Conservation (phyloP, 306 rosid species). For the Cucumis hystrix region DNA sequence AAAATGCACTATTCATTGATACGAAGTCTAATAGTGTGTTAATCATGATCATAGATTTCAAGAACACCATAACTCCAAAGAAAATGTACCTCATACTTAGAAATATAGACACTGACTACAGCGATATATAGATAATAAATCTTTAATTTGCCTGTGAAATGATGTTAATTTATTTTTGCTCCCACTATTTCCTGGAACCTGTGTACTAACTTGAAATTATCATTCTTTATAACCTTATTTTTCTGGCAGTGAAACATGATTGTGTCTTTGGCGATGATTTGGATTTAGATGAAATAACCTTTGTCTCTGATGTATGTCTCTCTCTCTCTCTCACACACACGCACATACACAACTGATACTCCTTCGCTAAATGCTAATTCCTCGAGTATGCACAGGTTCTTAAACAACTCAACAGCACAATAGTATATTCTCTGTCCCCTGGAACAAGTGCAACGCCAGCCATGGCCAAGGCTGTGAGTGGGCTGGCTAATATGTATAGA, state of each 20-base stretch:
- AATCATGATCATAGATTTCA: not conserved
- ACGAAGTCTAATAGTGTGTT: not conserved
- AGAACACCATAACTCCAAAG: not conserved
- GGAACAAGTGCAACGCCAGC: constrained; percentile 71
- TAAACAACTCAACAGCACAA: constrained; percentile 41
- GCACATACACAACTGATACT: not conserved
- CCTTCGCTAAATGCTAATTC: not conserved
- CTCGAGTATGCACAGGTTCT: constrained; percentile 37
- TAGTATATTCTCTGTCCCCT: constrained; percentile 78
- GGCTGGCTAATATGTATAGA: constrained; percentile 78
- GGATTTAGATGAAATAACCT: constrained; percentile 58
- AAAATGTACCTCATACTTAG: not conserved
- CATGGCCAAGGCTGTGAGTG: constrained; percentile 60
- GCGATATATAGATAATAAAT: not conserved
- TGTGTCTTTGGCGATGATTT: constrained; percentile 93
- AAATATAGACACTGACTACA: not conserved
- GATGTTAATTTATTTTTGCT: not conserved
- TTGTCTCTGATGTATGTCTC: constrained; percentile 56
- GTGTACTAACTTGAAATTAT: not conserved
- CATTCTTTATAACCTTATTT: not conserved
- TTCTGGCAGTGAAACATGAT: constrained; percentile 74
- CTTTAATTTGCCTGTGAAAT: not conserved
- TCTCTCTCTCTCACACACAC: not conserved
- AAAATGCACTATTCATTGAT: not conserved
- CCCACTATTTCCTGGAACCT: not conserved